Evolutionary conservation across 2,329 filamentous ascomycete species (phyloP).

Genomic region (Venturia oleaginea): DNA sequence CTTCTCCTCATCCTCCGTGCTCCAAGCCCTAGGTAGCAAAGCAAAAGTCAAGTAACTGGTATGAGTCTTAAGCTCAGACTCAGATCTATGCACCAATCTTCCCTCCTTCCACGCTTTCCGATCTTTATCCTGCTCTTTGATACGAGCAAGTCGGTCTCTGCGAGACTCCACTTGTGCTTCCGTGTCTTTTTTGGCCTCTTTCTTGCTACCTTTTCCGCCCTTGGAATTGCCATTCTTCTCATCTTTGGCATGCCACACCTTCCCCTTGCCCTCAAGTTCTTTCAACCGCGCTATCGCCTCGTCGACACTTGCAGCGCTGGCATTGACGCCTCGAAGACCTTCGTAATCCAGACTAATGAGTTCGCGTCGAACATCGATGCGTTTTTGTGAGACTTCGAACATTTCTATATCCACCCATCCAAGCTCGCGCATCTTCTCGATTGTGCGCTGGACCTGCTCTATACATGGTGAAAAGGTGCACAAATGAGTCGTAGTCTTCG

Average conservation of each 20-base stretch:
- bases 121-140: constrained; percentile 27
- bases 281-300: constrained; percentile 69
- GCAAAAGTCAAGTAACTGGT: constrained; percentile 97
- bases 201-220: constrained; percentile 22
- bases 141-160: constrained; percentile 23
- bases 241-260: constrained; percentile 21
- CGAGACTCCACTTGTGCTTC: constrained; percentile 17
- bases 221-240: constrained; percentile 19
- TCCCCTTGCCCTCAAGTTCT: constrained; percentile 56
- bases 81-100: constrained; percentile 66
- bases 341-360: constrained; percentile 65
- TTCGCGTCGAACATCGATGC: constrained; percentile 74
- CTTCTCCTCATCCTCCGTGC: constrained; percentile 66
- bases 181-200: constrained; percentile 19
- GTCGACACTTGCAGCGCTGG: constrained; percentile 62
- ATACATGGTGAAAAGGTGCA: constrained; percentile 97
- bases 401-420: constrained; percentile 91
- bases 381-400: constrained; percentile 76
- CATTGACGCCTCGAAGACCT: constrained; percentile 55
- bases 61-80: constrained; percentile 87
- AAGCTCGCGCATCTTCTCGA: constrained; percentile 66
- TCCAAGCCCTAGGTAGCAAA: constrained; percentile 78
- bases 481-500: constrained; percentile 62
- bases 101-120: constrained; percentile 65
- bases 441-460: constrained; percentile 84